Percentiles rank a stretch among this genome's conserved stretches.
These are phyloP conservation scores for Penicillium flavigenum DNA, from an alignment of 495 filamentous ascomycete species.

Conservation along the genomic window DNA sequence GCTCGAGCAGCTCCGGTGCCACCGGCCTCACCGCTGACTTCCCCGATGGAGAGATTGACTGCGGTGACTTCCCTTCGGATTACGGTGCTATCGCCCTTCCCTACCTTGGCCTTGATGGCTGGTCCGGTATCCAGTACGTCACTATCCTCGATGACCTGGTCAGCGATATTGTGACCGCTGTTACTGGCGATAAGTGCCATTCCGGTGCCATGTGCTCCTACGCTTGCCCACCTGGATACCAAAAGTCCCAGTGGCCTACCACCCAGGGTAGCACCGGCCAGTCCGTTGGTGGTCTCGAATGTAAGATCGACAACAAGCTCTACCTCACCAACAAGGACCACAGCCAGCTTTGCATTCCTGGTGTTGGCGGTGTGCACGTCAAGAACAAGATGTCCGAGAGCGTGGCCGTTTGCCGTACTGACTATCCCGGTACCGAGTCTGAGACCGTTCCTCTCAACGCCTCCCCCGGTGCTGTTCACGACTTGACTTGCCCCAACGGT, in stretches of 20 bases:
- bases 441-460: constrained; percentile 77
- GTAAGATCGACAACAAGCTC: constrained; percentile 73
- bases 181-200: constrained; percentile 54
- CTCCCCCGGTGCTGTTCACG: constrained; percentile 51
- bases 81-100: constrained; percentile 76
- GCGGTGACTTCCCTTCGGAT: constrained; percentile 70
- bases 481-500: constrained; percentile 72
- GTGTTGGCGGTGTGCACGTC: constrained; percentile 67
- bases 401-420: constrained; percentile 86
- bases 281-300: constrained; percentile 85
- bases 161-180: constrained; percentile 63
- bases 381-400: constrained; percentile 65
- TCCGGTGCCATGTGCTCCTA: constrained; percentile 82
- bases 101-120: constrained; percentile 71
- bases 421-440: constrained; percentile 86
- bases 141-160: constrained; percentile 39
- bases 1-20: constrained; percentile 34
- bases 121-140: constrained; percentile 74
- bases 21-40: constrained; percentile 67
- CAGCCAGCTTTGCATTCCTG: constrained; percentile 72
- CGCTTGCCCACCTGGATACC: constrained; percentile 85
- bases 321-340: constrained; percentile 66
- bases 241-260: constrained; percentile 88
- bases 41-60: constrained; percentile 72
- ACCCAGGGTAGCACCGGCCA: constrained; percentile 79